Evolutionary conservation across 441 rosid species (phyloP), one percentile per base, ranked within the genome.

Genomic region (Populus trichocarpa): DNA sequence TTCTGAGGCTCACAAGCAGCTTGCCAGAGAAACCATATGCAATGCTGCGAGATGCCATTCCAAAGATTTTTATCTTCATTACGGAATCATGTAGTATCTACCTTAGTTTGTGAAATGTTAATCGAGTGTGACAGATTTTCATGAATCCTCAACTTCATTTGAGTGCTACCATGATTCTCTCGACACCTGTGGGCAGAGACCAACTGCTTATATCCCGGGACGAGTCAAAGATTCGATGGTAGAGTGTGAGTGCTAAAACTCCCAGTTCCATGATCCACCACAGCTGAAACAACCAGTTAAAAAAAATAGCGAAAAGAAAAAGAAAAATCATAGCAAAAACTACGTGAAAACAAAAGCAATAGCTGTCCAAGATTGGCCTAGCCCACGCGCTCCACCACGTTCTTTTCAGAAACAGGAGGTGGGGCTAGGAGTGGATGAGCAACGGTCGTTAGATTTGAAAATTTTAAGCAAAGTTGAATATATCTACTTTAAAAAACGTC

Each of bases 381-480:
- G 26, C 3, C 4, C 23, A 59, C 4, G 69, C 30, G 3, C 65
- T 66, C 79, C 76, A 30, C 40, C 57, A 4, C 57, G 20, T 46
- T 46, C 57, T 46, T 46, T 46, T 46, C 20, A 46, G 57, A 4
- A 28, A 28, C 16, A 14, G 4, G 10, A 14, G 69, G 63, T 67
- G 42, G 64, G 68, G 32, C 32, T 30, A 30, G 32, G 36, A 67
- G 46, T 71, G 73, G 57, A 12, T 68, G 8, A 6, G 70, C 78
- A 89, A 87, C 90, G 89, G 92, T 83, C 84, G 76, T 77, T 77
- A 85, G 59, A 64, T 80, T 81, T 80, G 85, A 86, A 86, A 78
- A 79, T 53, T 22, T 22, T 8, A 6, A 11, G 7, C 61, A 28
- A 9, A 6, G 14, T 65, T 65, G 8, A 4, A 30, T 30, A 30